Percentiles rank a stretch among this genome's conserved stretches.
Evolutionary conservation across 495 filamentous ascomycete species (phyloP).

Genomic region (Hyaloscypha finlandica): DNA sequence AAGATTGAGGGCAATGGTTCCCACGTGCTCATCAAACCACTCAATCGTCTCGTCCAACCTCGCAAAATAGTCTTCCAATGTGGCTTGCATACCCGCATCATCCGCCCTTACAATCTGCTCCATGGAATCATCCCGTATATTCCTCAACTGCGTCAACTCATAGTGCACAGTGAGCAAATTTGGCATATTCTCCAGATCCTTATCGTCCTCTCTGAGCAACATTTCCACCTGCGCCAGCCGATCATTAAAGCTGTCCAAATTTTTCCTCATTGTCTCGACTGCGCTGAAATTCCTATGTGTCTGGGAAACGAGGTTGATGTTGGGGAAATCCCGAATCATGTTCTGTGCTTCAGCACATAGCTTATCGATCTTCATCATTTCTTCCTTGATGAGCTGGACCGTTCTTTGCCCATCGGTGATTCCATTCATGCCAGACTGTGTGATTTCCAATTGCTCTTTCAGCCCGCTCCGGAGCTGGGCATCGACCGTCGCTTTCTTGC

Average conservation of each 20-base stretch:
- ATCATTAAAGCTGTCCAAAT: constrained; percentile 81
- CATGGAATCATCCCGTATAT: constrained; percentile 94
- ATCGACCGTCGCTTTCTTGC: constrained; percentile 92
- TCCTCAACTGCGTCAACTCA: constrained; percentile 84
- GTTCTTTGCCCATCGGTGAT: constrained; percentile 86
- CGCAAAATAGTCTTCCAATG: constrained; percentile 84
- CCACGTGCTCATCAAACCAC: constrained; percentile 95
- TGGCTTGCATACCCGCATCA: constrained; percentile 72
- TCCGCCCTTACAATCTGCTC: constrained; percentile 81
- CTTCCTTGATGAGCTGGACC: constrained; percentile 88
- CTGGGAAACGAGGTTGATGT: constrained; percentile 90
- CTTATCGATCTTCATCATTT: constrained; percentile 98
- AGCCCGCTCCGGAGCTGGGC: constrained; percentile 84
- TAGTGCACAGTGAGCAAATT: constrained; percentile 89
- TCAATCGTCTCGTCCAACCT: constrained; percentile 85
- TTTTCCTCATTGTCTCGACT: constrained; percentile 86
- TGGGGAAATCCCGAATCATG: constrained; percentile 95
- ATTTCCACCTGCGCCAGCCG: constrained; percentile 71
- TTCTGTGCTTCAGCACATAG: constrained; percentile 93
- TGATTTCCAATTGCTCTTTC: constrained; percentile 86
- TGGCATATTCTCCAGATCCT: constrained; percentile 84
- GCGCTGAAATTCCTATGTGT: constrained; percentile 93
- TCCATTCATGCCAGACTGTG: constrained; percentile 84
- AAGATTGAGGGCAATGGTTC: constrained; percentile 82
- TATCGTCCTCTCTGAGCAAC: constrained; percentile 78